phyloP scores from a whole-genome alignment of 192 early-diverging fungal species.

The Coemansia sp. region DNA sequence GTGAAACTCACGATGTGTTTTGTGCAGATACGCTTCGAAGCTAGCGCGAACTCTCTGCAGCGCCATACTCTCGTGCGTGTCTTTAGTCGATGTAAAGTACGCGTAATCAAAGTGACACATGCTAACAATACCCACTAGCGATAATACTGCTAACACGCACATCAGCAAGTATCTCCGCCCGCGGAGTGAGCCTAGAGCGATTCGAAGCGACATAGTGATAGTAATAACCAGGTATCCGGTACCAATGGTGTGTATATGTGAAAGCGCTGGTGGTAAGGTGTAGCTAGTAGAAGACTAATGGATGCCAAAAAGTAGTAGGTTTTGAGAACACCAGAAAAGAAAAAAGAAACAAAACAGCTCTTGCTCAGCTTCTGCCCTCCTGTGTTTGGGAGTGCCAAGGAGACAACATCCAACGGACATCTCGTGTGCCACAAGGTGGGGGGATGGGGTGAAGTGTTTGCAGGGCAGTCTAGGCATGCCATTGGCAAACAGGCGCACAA shows the following conservation, averaged over 20 bases:
- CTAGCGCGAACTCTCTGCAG: neutral
- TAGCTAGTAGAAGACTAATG: neutral
- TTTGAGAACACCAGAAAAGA: neutral
- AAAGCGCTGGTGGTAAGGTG: neutral
- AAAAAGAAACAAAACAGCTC: neutral
- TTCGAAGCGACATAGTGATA: neutral
- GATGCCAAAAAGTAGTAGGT: neutral
- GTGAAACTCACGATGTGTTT: neutral
- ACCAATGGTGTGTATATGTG: neutral
- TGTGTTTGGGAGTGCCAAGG: too few species aligned
- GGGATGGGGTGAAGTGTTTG: too few species aligned
- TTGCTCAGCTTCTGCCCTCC: too few species aligned
- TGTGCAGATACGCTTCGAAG: neutral
- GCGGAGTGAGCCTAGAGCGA: neutral
- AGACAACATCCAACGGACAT: too few species aligned
- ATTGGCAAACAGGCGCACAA: too few species aligned
- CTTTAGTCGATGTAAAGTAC: neutral
- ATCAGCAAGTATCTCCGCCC: neutral
- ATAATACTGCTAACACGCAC: neutral
- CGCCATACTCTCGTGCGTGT: neutral
- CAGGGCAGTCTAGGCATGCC: too few species aligned
- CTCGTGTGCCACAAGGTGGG: too few species aligned
- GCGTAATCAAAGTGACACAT: neutral
- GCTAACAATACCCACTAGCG: neutral
- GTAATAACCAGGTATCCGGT: neutral